Conservation (phyloP, 2,329 filamentous ascomycete genomes). For the Rutstroemia sp. region DNA sequence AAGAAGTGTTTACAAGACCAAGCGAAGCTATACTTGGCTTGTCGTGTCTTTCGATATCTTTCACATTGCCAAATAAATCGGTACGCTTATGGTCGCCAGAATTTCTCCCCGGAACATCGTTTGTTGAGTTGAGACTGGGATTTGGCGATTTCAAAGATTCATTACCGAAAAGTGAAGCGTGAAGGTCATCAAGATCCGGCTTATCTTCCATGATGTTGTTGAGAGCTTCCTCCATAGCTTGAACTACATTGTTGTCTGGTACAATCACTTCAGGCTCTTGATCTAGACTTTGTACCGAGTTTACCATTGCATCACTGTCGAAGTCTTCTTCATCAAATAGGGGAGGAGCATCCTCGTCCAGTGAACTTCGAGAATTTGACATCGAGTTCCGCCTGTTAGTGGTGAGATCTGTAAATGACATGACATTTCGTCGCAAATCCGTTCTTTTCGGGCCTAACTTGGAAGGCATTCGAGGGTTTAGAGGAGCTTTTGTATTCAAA, state of each 20-base stretch:
- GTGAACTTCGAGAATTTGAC: constrained; percentile 49
- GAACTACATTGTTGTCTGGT: constrained; percentile 73
- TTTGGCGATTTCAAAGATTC: constrained; percentile 32
- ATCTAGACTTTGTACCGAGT: constrained; percentile 74
- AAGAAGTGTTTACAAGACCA: constrained; percentile 80
- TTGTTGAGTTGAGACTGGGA: constrained; percentile 43
- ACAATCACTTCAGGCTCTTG: constrained; percentile 53
- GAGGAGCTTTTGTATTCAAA: constrained; percentile 34
- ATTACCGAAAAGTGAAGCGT: constrained; percentile 60
- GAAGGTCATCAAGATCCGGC: constrained; percentile 56
- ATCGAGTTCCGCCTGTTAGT: constrained; percentile 33
- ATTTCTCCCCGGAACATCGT: constrained; percentile 53
- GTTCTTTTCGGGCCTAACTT: constrained; percentile 36
- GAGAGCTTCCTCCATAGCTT: constrained; percentile 87
- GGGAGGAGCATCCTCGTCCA: constrained; percentile 56
- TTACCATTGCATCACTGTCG: constrained; percentile 61
- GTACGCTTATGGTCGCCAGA: constrained; percentile 50
- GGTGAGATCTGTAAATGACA: constrained; percentile 53
- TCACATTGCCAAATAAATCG: constrained; percentile 33
- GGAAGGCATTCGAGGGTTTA: constrained; percentile 40
- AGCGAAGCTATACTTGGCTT: constrained; percentile 81
- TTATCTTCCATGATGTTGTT: constrained; percentile 87
- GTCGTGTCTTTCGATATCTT: constrained; percentile 45
- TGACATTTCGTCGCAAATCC: constrained; percentile 51
- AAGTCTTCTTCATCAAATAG: constrained; percentile 79